Conservation (phyloP, 345 rosid genomes). For the Salix exigua region DNA sequence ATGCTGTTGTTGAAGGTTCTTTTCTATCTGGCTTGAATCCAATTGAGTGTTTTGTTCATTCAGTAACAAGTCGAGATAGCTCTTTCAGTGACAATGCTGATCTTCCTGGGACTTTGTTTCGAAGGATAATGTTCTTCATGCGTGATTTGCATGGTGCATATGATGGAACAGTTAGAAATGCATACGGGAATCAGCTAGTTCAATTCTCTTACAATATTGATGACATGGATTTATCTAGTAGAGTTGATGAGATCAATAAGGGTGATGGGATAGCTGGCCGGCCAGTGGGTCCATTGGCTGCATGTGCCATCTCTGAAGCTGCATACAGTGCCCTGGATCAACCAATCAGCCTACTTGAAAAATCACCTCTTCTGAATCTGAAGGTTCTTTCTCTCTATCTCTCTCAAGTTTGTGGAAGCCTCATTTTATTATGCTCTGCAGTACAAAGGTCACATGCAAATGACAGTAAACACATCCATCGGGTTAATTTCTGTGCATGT, state of each 20-base stretch:
- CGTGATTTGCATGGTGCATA: constrained; percentile 68
- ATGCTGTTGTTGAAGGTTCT: constrained; percentile 64
- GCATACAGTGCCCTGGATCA: constrained; percentile 96
- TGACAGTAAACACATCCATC: neutral
- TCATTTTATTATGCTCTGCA: neutral
- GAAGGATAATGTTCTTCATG: constrained; percentile 85
- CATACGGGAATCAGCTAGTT: constrained; percentile 73
- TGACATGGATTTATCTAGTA: neutral
- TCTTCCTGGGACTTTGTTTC: constrained; percentile 81
- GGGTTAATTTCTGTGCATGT: no score
- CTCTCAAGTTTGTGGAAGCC: constrained; percentile 11
- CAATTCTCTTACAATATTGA: constrained; percentile 60
- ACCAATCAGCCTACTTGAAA: constrained; percentile 81
- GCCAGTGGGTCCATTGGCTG: constrained; percentile 76
- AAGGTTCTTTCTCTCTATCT: constrained; percentile 46
- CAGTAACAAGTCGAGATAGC: constrained; percentile 72
- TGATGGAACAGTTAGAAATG: constrained; percentile 82
- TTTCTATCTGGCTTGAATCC: constrained; percentile 80
- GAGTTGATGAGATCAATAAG: constrained; percentile 2
- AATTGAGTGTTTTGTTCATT: constrained; percentile 74
- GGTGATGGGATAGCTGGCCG: constrained; percentile 49
- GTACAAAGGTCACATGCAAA: neutral
- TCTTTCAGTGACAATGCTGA: constrained; percentile 93
- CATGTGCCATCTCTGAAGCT: constrained; percentile 87
- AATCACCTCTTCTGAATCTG: constrained; percentile 64